Base-by-base conservation (phyloP, 202 grass and related monocot species). In the Bolboschoenoplectus hybrid region DNA sequence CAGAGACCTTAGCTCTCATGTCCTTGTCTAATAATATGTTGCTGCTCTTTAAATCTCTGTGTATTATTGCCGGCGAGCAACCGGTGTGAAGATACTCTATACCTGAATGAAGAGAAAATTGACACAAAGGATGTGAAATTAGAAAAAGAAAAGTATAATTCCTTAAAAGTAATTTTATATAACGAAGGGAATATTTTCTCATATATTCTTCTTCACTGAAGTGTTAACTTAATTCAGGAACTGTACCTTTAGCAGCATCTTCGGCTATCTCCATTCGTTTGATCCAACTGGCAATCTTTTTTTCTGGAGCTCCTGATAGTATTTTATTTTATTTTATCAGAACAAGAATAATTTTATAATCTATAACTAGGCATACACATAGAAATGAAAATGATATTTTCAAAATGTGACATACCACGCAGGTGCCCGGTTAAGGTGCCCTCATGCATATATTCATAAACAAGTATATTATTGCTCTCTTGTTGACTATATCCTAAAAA, bases 71-170 rank as follows among this genome's bases (percentile, higher is more conserved):
- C 41, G 96, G 91, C 34, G 87, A 98, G 90, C 96, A 98, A 60
- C 96, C 96, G 0, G 93, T 94, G 40, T 98, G 96, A 44, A 98
- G 93, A 82, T 95, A 98, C 90, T 98, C 96, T 89, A 98, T 95
- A 49, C 96, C 96, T 98, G 91, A 81, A 57, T 82, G 77, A 85
- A 82, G 2, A 85, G 3, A 44, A 71, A 77, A 84, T 13, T 60
- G 12, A 74, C 69, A 46, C 13, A 60, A 74, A 71, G 4, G 43
- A 67, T 73, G 69, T 35, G 63, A 9, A 85, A 45, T 17, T 9
- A 63, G 38, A 63, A 7, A 46, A 19, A 66, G 9, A 65, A 82
- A 6, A 49, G 26, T 12, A 57, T 39, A 63, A 55, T 58, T 26
- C 17, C 45, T 61, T 20, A 56, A 35, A n/a, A 19, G 34, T 32